These are phyloP conservation scores for Lanmaoa pseudosensibilis DNA, from an alignment of 768 basidiomycete species.

Conservation along the genomic window DNA sequence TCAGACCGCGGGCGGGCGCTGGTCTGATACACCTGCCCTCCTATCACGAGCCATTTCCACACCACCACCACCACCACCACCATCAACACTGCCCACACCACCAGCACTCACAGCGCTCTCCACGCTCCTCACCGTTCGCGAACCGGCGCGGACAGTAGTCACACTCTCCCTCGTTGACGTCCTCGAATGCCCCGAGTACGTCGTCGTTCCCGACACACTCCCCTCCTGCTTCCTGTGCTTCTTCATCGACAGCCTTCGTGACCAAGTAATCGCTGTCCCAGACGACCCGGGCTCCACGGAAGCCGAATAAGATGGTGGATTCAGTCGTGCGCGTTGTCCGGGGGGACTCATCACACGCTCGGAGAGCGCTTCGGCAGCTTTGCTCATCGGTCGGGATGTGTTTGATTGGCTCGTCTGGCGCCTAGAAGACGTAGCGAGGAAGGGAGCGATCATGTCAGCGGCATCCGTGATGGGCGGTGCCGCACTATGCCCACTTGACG, in stretches of 20 bases:
- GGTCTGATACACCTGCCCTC: not conserved
- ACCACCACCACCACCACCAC: not conserved
- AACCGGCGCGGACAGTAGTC: not conserved
- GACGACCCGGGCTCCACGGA: not conserved
- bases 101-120: not conserved
- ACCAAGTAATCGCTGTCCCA: not conserved
- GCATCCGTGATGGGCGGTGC: slow-evolving; percentile 13
- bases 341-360: slow-evolving; percentile 3
- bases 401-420: slow-evolving; percentile 1
- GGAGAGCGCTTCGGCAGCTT: slow-evolving; percentile 2
- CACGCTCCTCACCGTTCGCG: not conserved
- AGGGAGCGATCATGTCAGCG: slow-evolving; percentile 26
- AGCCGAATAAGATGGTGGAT: slow-evolving; percentile 30
- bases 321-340: slow-evolving; percentile 19
- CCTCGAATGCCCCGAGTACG: slow-evolving; percentile 11
- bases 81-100: not conserved
- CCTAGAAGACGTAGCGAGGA: slow-evolving; percentile 11
- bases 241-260: slow-evolving; percentile 1
- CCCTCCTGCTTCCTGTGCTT: not conserved
- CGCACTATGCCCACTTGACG: not conserved
- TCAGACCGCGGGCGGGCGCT: slow-evolving; percentile 11
- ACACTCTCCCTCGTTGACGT: slow-evolving; percentile 1
- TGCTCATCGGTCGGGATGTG: not conserved
- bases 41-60: not conserved
- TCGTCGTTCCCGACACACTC: slow-evolving; percentile 9